Evolutionary conservation across 768 basidiomycete species (phyloP).

Genomic region (Crucibulum laeve): DNA sequence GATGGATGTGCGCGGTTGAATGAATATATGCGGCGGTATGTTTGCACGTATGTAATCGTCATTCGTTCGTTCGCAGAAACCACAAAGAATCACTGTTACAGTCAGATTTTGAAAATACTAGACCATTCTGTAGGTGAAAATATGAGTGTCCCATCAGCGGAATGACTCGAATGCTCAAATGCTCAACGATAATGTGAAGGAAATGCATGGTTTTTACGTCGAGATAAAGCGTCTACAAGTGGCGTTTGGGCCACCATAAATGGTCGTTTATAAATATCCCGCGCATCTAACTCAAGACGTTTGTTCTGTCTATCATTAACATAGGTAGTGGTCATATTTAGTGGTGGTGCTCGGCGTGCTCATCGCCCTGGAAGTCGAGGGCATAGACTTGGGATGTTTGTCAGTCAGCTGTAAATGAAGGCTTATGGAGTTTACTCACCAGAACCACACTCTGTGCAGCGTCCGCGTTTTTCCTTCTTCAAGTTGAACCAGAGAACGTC

Average conservation of each 20-base stretch:
- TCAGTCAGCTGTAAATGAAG: neutral
- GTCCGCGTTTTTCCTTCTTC: slow-evolving; percentile 58
- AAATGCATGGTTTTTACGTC: slow-evolving; percentile 5
- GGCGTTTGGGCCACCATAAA: slow-evolving; percentile 5
- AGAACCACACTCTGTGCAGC: slow-evolving; percentile 93
- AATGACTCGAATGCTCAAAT: neutral
- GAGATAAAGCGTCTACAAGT: slow-evolving; percentile 10
- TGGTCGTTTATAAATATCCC: slow-evolving; percentile 15
- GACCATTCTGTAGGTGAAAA: neutral
- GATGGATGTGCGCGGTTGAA: too few species aligned
- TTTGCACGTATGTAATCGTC: too few species aligned
- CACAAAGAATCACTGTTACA: neutral
- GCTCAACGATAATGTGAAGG: neutral
- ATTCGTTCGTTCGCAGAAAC: too few species aligned
- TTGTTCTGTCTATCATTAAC: slow-evolving; percentile 6
- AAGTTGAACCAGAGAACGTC: slow-evolving; percentile 84
- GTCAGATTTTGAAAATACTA: neutral
- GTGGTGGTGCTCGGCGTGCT: slow-evolving; percentile 46
- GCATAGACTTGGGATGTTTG: slow-evolving; percentile 50
- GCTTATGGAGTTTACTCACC: slow-evolving; percentile 42
- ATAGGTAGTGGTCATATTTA: slow-evolving; percentile 8
- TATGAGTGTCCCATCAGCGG: neutral
- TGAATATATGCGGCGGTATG: too few species aligned
- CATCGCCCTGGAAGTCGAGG: slow-evolving; percentile 67
- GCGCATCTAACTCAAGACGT: slow-evolving; percentile 9